Conservation (phyloP, 805 yeast genomes). For the Ogataea trehaloabstinens region DNA sequence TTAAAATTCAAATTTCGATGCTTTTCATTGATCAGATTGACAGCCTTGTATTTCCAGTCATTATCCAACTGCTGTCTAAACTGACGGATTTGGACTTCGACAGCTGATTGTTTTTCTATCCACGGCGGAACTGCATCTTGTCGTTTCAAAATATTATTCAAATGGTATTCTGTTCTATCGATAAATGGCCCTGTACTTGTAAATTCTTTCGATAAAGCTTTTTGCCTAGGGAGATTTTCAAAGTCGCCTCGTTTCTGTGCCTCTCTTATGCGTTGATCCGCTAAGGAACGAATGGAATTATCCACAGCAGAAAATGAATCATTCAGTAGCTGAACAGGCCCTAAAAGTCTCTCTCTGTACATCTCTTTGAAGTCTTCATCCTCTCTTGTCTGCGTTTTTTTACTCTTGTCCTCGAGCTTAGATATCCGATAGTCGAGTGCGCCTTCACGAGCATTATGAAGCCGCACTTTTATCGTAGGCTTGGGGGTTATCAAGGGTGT, state of each 20-base stretch:
- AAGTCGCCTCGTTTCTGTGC: slow-evolving; percentile 73
- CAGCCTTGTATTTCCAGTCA: slow-evolving; percentile 38
- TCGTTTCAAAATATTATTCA: slow-evolving; percentile 70
- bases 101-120: slow-evolving; percentile 74
- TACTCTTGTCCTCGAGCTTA: slow-evolving; percentile 34
- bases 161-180: slow-evolving; percentile 71
- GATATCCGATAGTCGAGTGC: slow-evolving; percentile 61
- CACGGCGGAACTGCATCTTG: slow-evolving; percentile 88
- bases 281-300: slow-evolving; percentile 61
- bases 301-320: slow-evolving; percentile 42
- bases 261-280: slow-evolving; percentile 74
- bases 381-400: slow-evolving; percentile 21
- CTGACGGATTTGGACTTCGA: slow-evolving; percentile 43
- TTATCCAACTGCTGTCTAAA: slow-evolving; percentile 46
- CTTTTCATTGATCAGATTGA: slow-evolving; percentile 28
- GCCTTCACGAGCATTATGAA: slow-evolving; percentile 61
- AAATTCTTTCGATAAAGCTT: slow-evolving; percentile 43
- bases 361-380: slow-evolving; percentile 54
- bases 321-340: slow-evolving; percentile 49
- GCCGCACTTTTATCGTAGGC: slow-evolving; percentile 35
- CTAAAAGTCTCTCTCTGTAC: slow-evolving; percentile 62
- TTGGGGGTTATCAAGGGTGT: slow-evolving; percentile 17
- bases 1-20: slow-evolving; percentile 20
- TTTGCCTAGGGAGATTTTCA: slow-evolving; percentile 60
- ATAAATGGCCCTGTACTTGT: slow-evolving; percentile 50